Evolutionary conservation across 108 stramenopile genomes (phyloP), one percentile per base, ranked within the genome.

Genomic region (Bacterosira constricta): DNA sequence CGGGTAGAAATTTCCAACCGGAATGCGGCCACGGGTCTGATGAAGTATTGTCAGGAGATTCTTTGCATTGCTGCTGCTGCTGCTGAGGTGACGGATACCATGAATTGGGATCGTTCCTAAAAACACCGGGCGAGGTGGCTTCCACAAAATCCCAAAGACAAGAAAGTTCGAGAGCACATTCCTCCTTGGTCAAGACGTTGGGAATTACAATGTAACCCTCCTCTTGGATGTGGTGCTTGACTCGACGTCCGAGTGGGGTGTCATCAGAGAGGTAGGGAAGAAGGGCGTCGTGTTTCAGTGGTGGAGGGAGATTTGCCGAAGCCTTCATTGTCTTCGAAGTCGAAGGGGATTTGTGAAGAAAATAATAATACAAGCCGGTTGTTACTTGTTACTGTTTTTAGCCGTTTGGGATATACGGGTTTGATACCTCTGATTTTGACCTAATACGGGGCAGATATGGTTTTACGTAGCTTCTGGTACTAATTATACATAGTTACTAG

Each of bases 111-210:
- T 83, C 52, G n/a, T 69, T 18, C 35, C 80, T 61, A 10, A 50
- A 2, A 4, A 84, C 73, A 17, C 77, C 76, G 39, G 63, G 61
- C 12, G 73, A 63, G 0, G 77, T 71, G 68, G 82, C 86, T 41
- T 86, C 67, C n/a, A 79, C 66, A 69, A 82, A 86, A 30, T 79
- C 68, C 83, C 83, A 86, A 1, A 86, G 64, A 11, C 15, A 21
- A 4, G 70, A 49, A 5, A 82, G 13, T 26, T 76, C 68, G 15
- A 57, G 29, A 17, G 34, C 32, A 54, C 80, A 83, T 63, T 83
- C 74, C 50, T 77, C 71, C 3, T 29, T 26, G 0, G 38, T 61
- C 34, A 83, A n/a, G n/a, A n/a, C n/a, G n/a, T n/a, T n/a, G n/a
- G n/a, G n/a, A n/a, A n/a, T n/a, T n/a, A n/a, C n/a, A 31, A 5